Evolutionary conservation across 1,139 yeast genomes (phyloP).

Genomic region (Blastobotrys buckinghamii): DNA sequence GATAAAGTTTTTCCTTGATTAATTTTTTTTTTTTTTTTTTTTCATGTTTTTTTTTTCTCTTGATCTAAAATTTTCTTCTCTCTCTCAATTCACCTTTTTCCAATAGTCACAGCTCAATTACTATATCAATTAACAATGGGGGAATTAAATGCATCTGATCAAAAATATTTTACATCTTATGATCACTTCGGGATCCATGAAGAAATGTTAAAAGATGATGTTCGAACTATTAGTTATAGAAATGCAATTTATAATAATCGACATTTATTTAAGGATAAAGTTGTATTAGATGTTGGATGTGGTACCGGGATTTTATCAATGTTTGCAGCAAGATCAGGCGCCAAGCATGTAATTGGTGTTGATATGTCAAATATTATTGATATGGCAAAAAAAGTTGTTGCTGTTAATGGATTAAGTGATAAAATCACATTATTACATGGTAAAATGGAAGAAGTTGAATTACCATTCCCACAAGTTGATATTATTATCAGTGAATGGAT

Average conservation of each 20-base stretch:
- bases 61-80: not conserved
- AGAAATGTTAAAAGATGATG: constrained; percentile 95
- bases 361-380: constrained; percentile 96
- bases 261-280: constrained; percentile 82
- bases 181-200: constrained; percentile 98
- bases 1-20: not conserved
- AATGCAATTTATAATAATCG: constrained; percentile 90
- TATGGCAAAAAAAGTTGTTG: constrained; percentile 84
- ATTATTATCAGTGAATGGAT: constrained; percentile 98
- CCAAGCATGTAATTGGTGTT: constrained; percentile 92
- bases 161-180: constrained; percentile 90
- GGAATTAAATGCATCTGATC: constrained; percentile 46
- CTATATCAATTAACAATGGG: constrained; percentile 1
- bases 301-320: constrained; percentile 96
- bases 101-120: not conserved
- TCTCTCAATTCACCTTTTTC: not conserved
- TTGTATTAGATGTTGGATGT: constrained; percentile 98
- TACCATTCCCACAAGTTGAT: constrained; percentile 78
- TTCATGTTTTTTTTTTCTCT: not conserved
- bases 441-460: constrained; percentile 84
- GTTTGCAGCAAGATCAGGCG: constrained; percentile 99
- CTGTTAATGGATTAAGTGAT: constrained; percentile 77
- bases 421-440: constrained; percentile 88
- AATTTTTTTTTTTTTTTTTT: not conserved
- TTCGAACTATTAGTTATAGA: constrained; percentile 87